These are phyloP conservation scores for Plasmodium ovale DNA, from an alignment of 169 alveolate genomes.

Conservation along the genomic window DNA sequence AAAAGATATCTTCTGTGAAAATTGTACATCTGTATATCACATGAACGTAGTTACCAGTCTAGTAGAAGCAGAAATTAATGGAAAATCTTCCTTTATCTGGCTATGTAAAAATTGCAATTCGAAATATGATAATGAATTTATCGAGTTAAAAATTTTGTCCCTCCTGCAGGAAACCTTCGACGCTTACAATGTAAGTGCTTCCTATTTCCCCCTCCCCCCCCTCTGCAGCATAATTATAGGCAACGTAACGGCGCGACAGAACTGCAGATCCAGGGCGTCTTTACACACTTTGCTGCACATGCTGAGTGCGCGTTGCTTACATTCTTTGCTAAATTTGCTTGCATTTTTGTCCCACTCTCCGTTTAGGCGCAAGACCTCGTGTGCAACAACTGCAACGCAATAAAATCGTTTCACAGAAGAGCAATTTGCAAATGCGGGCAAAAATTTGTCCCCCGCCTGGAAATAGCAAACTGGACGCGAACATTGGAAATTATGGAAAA, in stretches of 20 bases:
- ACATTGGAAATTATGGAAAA: conserved; percentile 65
- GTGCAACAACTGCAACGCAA: conserved; percentile 67
- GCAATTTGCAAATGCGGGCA: conserved; percentile 70
- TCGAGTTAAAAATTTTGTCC: conserved; percentile 33
- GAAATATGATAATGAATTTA: conserved; percentile 59
- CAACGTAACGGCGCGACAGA: too few species aligned
- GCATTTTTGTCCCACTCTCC: background rate
- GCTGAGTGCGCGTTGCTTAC: background rate
- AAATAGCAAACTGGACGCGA: conserved; percentile 42
- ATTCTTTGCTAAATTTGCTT: background rate
- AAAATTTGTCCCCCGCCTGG: conserved; percentile 46
- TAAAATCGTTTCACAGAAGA: conserved; percentile 70
- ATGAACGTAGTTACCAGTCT: conserved; percentile 80
- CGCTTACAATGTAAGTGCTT: conserved; percentile 57
- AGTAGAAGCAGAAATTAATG: conserved; percentile 76
- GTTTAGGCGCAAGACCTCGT: conserved; percentile 67
- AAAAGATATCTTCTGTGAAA: conserved; percentile 77
- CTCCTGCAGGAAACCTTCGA: conserved; percentile 61
- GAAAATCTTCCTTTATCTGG: conserved; percentile 73
- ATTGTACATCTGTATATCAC: conserved; percentile 83
- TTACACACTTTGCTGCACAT: background rate
- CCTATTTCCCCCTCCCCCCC: background rate
- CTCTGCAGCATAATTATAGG: too few species aligned
- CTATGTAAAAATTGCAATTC: conserved; percentile 72
- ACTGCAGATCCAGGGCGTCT: background rate